Percentiles rank a stretch among this genome's conserved stretches.
Conservation (phyloP, 768 basidiomycete species). For the Sporobolomyces pararoseus region DNA sequence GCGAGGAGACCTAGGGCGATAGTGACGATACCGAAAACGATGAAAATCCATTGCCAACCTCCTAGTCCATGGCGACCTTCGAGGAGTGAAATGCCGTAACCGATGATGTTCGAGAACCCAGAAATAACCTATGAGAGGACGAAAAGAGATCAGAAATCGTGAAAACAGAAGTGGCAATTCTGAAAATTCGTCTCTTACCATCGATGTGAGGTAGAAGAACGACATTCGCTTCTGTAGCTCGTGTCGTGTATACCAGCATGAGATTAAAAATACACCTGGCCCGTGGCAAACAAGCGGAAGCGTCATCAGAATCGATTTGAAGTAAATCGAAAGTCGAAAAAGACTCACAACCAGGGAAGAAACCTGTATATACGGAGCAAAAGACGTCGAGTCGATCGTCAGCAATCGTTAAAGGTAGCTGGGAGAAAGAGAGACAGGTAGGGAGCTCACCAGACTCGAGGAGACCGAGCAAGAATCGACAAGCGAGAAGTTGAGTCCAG, state of each 20-base stretch:
- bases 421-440: background rate
- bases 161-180: too few species aligned
- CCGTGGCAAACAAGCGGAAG: too few species aligned
- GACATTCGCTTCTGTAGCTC: conserved; percentile 45
- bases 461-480: conserved; percentile 46
- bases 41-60: conserved; percentile 47
- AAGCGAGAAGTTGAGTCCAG: conserved; percentile 46
- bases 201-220: conserved; percentile 47
- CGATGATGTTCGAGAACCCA: conserved; percentile 45
- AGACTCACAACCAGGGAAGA: conserved; percentile 38
- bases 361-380: conserved; percentile 12
- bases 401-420: background rate
- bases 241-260: conserved; percentile 47
- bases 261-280: conserved; percentile 41
- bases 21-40: conserved; percentile 45
- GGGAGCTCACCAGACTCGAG: conserved; percentile 39
- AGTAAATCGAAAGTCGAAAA: background rate
- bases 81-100: conserved; percentile 32
- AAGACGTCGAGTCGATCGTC: too few species aligned
- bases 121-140: too few species aligned
- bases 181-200: too few species aligned
- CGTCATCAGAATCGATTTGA: too few species aligned
- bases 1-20: conserved; percentile 44
- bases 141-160: too few species aligned
- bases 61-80: conserved; percentile 31